A percentile compares a stretch with the other conserved stretches of the same genome.
Evolutionary conservation across 2,329 filamentous ascomycete genomes (phyloP).

Genomic region (Fusarium verrucosum): DNA sequence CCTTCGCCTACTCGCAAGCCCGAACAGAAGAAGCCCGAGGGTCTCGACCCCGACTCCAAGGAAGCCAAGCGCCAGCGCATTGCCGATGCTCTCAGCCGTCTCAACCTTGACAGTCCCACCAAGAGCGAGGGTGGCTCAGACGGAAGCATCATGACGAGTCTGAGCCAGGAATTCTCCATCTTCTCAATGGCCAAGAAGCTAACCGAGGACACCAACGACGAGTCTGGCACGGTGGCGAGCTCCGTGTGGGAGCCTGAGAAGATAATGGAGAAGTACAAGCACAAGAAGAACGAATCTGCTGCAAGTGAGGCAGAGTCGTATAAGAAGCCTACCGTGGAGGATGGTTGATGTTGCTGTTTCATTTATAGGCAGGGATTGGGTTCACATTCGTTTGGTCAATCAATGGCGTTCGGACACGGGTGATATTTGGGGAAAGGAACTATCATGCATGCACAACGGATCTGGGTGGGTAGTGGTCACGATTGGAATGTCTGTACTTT

Average conservation of each 20-base stretch:
- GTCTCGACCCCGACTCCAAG: slow-evolving; percentile 19
- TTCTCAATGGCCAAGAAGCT: slow-evolving; percentile 39
- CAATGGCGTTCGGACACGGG: slow-evolving; percentile 24
- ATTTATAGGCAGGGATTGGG: slow-evolving; percentile 1
- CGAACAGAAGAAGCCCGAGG: slow-evolving; percentile 10
- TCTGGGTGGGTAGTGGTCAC: not conserved
- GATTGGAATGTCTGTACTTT: slow-evolving; percentile 9
- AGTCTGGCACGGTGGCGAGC: slow-evolving; percentile 37
- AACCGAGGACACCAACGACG: slow-evolving; percentile 27
- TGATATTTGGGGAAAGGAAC: slow-evolving; percentile 3
- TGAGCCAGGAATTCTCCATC: slow-evolving; percentile 39
- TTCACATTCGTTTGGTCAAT: slow-evolving; percentile 7
- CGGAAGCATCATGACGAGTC: slow-evolving; percentile 33
- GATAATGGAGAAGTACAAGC: slow-evolving; percentile 8
- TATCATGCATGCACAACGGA: slow-evolving; percentile 8
- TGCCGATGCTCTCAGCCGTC: slow-evolving; percentile 33
- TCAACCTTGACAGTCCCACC: slow-evolving; percentile 29
- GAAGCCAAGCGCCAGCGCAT: slow-evolving; percentile 32
- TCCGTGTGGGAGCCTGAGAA: slow-evolving; percentile 34
- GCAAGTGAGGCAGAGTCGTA: slow-evolving; percentile 34
- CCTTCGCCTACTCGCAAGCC: slow-evolving; percentile 1
- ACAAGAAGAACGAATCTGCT: slow-evolving; percentile 15
- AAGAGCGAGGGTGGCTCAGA: slow-evolving; percentile 19
- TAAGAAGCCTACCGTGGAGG: slow-evolving; percentile 42
- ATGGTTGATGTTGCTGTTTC: slow-evolving; percentile 3